Base-by-base conservation (phyloP, 805 yeast genomes). In the Wickerhamiella hasegawae region DNA sequence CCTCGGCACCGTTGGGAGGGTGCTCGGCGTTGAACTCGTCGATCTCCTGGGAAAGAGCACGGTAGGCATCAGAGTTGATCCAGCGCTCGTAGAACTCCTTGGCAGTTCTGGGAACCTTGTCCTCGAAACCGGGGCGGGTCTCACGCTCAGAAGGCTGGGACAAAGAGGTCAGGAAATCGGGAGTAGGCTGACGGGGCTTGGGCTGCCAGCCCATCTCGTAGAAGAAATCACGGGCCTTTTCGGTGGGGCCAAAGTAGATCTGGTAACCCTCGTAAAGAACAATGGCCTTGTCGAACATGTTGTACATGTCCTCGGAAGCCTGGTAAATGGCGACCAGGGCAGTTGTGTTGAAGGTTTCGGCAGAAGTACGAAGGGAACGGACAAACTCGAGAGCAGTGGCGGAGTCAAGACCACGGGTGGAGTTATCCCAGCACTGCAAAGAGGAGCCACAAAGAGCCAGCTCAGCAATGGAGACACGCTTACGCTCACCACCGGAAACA, bases 401-500 rank as follows among this genome's bases (percentile, higher is more conserved):
- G 3, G 90, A 68, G 57, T 80, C 93, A 40, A 81, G 63, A 47
- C 93, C 93, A 60, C 90, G 70, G 4, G 93, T 81, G 4, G 87
- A 77, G 49, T 81, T 81, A 60, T 80, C 85, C 72, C 80, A 76
- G 55, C 79, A 71, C 43, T 68, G 74, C 34, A 76, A 61, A 33
- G 69, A 59, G 21, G 82, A 76, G 20, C 75, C 71, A 33, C 74
- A 64, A 32, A 77, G 67, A 31, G 76, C 59, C 1, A 79, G 79
- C 57, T 80, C 93, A 9, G 84, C 82, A 47, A 80, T 73, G 9
- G 87, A 76, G 3, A 80, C 87, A 60, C 92, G 70, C 57, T 79
- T 78, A 45, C 92, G 63, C 58, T 80, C 90, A 63, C 92, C 90
- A 49, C 92, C 87, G 34, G 87, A 74, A 28, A 76, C 80, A 59